These are phyloP conservation scores for Colletotrichum lupini DNA, from an alignment of 2,329 filamentous ascomycete genomes.

Conservation along the genomic window DNA sequence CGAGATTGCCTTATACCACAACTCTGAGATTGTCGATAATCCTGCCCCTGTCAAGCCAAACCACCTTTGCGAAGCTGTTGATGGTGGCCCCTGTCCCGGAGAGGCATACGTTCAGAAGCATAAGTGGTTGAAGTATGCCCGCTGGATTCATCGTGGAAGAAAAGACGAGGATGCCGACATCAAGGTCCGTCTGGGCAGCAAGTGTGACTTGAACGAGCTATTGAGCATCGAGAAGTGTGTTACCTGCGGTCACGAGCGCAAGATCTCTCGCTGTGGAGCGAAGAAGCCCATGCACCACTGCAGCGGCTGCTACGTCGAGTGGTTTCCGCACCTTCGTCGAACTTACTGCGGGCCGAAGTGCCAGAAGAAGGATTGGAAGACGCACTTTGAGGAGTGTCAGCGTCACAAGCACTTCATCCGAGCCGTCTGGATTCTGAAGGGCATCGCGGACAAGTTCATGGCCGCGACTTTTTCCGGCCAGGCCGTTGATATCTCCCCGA, in stretches of 20 bases:
- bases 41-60: not conserved
- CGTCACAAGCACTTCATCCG: slow-evolving; percentile 28
- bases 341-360: slow-evolving; percentile 31
- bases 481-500: not conserved
- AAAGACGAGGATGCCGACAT: slow-evolving; percentile 7
- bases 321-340: not conserved
- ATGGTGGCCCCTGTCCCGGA: not conserved
- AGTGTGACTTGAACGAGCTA: not conserved
- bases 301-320: slow-evolving; percentile 24
- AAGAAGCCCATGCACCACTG: slow-evolving; percentile 11
- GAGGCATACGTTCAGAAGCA: slow-evolving; percentile 2
- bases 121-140: slow-evolving; percentile 18
- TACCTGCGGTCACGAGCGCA: not conserved
- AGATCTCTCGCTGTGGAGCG: not conserved
- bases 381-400: slow-evolving; percentile 27
- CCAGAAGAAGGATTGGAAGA: slow-evolving; percentile 16
- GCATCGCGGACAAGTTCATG: slow-evolving; percentile 21
- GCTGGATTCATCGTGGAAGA: slow-evolving; percentile 31
- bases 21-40: not conserved
- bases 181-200: not conserved
- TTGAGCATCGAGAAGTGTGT: not conserved
- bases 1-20: not conserved
- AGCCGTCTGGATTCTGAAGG: slow-evolving; percentile 12
- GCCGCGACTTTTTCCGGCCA: slow-evolving; percentile 17
- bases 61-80: not conserved